A percentile compares a stretch with the other conserved stretches of the same genome.
Evolutionary conservation across 495 filamentous ascomycete genomes (phyloP).

Genomic region (Paragyromitra xinjiangensis): DNA sequence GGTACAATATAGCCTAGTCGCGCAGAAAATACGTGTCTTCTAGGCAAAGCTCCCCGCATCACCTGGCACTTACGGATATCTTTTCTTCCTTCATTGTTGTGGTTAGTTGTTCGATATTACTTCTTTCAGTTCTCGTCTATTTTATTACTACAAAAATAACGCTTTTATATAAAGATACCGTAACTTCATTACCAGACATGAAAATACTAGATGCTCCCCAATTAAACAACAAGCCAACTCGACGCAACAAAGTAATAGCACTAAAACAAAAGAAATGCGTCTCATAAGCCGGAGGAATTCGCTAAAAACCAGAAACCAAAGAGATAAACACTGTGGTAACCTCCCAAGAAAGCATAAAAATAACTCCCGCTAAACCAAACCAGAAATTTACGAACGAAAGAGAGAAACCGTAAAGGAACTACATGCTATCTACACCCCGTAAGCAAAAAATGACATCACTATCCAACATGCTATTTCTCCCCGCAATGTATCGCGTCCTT

Average conservation of each 20-base stretch:
- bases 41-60: no score
- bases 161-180: background rate
- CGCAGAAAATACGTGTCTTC: no score
- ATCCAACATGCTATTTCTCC: constrained; percentile 48
- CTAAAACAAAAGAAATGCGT: background rate
- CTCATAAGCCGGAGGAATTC: background rate
- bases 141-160: background rate
- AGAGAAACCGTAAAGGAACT: background rate
- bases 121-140: background rate
- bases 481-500: constrained; percentile 46
- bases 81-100: no score
- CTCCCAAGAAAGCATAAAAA: background rate
- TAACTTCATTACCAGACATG: background rate
- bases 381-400: background rate
- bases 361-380: constrained; percentile 12
- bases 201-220: background rate
- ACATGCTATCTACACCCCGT: constrained; percentile 34
- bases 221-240: background rate
- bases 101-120: no score
- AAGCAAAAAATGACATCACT: constrained; percentile 50
- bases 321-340: background rate
- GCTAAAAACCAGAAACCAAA: background rate
- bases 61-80: no score
- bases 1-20: background rate
- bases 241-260: background rate